Evolutionary conservation across 805 yeast genomes (phyloP), one percentile per base, ranked within the genome.

Genomic region (Diddensiella transvaalensis): DNA sequence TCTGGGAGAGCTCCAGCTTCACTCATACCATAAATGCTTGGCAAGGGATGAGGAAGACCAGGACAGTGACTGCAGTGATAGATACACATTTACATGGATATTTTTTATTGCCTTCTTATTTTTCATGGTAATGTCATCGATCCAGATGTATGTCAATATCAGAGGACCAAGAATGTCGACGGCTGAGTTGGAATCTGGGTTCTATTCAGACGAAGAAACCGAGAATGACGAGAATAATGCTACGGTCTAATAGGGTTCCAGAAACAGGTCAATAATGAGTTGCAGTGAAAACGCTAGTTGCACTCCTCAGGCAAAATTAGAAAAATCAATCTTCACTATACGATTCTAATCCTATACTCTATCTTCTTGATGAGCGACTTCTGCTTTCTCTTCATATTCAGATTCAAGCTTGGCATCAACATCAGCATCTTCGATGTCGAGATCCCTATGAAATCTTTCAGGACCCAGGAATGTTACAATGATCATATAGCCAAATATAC

Each of bases 381-480:
- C 32, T 13, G 13, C 8, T 8, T 26, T 26, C 32, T 26, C 32
- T 13, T 8, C 32, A 26, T 26, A 26, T 26, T 26, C 32, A 8
- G 32, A 8, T 8, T 26, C 32, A 26, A 26, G 32, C 32, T 26
- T 26, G 8, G 32, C 8, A 26, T 13, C 32, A 8, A 21, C 17
- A 19, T 22, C 23, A 6, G 21, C 23, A 8, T 19, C 21, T 8
- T 38, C 15, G 24, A 15, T 44, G 23, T 44, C 21, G 13, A 48
- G 35, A 38, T 38, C 43, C 35, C 43, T 33, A 36, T 48, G 51
- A 24, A 48, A 48, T 17, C 50, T 24, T 29, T 80, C 85, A 3
- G 85, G 85, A 1, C 87, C 87, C 13, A 77, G 56, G 46, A 79
- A 59, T 4, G 74, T 63, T 49, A 76, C 67, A 19, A 79, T 41